phyloP scores from a whole-genome alignment of 2,329 filamentous ascomycete species.

The Talaromyces rugulosus region DNA sequence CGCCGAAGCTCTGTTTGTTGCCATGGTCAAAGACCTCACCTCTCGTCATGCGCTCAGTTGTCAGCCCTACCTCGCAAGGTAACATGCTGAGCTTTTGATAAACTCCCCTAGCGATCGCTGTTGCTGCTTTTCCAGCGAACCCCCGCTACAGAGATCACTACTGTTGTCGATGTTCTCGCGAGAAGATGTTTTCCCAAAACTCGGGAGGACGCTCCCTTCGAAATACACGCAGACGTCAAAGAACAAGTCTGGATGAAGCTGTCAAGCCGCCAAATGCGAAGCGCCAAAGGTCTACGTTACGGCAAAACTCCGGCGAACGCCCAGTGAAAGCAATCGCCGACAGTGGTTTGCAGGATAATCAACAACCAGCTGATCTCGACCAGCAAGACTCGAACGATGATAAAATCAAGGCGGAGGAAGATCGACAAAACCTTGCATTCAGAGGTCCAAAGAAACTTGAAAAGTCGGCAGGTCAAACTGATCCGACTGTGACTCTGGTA shows the following conservation, averaged over 20 bases:
- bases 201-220: slow-evolving; percentile 23
- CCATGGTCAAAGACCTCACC: background rate
- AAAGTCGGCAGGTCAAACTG: slow-evolving; percentile 24
- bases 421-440: slow-evolving; percentile 33
- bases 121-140: background rate
- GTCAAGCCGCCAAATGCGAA: slow-evolving; percentile 43
- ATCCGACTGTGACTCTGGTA: slow-evolving; percentile 36
- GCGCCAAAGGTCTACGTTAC: slow-evolving; percentile 42
- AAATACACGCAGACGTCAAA: slow-evolving; percentile 36
- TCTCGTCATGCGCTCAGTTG: background rate
- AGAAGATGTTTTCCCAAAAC: slow-evolving; percentile 38
- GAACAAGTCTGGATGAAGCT: slow-evolving; percentile 42
- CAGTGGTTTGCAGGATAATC: background rate
- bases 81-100: background rate
- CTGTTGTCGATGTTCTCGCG: background rate
- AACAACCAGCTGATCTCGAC: slow-evolving; percentile 14
- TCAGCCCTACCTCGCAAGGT: background rate
- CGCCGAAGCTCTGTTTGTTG: background rate
- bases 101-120: background rate
- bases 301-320: slow-evolving; percentile 30
- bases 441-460: slow-evolving; percentile 36
- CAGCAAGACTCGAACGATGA: slow-evolving; percentile 15
- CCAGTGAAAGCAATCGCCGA: slow-evolving; percentile 8
- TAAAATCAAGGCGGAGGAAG: slow-evolving; percentile 18
- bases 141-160: background rate